phyloP scores from a whole-genome alignment of 208 protist genomes.

The Trypanosoma caninum region DNA sequence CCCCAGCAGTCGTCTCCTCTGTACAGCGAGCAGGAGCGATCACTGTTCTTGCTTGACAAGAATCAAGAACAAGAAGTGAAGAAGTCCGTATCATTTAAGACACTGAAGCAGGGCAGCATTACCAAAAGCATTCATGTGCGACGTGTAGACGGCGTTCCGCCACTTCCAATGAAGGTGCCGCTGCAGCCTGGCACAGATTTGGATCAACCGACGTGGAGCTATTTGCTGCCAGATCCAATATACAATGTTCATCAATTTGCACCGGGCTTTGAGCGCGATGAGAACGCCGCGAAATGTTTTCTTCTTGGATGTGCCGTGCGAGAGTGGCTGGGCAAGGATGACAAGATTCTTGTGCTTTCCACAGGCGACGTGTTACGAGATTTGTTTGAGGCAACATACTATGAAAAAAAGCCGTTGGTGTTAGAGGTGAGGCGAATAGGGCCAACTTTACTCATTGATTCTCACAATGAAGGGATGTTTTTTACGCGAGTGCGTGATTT shows the following conservation, averaged over 20 bases:
- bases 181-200: conserved; percentile 62
- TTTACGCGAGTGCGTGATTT: conserved; percentile 43
- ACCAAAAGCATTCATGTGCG: conserved; percentile 51
- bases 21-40: conserved; percentile 30
- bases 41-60: conserved; percentile 13
- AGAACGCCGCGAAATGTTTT: conserved; percentile 47
- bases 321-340: conserved; percentile 56
- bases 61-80: not conserved
- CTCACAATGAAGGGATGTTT: conserved; percentile 25
- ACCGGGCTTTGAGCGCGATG: conserved; percentile 72
- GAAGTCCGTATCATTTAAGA: conserved; percentile 1
- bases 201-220: conserved; percentile 65
- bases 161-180: conserved; percentile 54
- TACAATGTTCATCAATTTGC: conserved; percentile 79
- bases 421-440: conserved; percentile 61
- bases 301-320: conserved; percentile 49
- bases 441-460: conserved; percentile 64
- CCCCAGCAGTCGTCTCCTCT: conserved; percentile 15
- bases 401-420: conserved; percentile 40
- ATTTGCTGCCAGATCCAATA: conserved; percentile 56
- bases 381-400: conserved; percentile 65
- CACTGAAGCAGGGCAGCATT: conserved; percentile 15
- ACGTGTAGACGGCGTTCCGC: conserved; percentile 52
- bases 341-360: conserved; percentile 55
- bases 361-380: conserved; percentile 65